phyloP scores from a whole-genome alignment of 208 protist species.

The Acanthamoeba castellanii region DNA sequence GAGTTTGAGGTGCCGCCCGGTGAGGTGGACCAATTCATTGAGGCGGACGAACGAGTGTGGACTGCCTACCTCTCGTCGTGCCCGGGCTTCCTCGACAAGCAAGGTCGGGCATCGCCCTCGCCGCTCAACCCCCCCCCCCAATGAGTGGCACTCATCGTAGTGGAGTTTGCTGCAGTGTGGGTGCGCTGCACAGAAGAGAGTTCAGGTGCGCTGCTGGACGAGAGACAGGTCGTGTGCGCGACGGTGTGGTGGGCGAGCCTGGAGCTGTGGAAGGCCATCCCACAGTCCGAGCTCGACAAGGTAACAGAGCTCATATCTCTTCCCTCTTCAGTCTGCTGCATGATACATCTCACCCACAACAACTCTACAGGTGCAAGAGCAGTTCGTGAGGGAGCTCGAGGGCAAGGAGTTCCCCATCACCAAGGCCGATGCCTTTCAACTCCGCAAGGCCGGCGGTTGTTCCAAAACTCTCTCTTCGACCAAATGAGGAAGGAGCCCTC shows the following conservation, averaged over 20 bases:
- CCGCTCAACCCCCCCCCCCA: neutral
- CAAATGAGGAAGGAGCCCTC: neutral
- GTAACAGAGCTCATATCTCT: neutral
- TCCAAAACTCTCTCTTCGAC: neutral
- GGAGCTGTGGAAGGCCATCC: slow-evolving; percentile 19
- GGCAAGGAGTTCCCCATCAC: slow-evolving; percentile 8
- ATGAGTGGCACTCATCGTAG: too few relatives aligned
- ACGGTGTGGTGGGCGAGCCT: slow-evolving; percentile 23
- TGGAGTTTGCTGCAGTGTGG: neutral
- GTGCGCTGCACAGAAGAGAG: neutral
- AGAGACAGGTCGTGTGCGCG: neutral
- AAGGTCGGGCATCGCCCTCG: neutral
- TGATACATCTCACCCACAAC: neutral
- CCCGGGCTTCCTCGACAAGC: slow-evolving; percentile 6
- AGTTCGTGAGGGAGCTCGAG: neutral
- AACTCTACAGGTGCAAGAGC: neutral
- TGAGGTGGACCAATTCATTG: slow-evolving; percentile 5
- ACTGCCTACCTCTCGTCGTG: neutral
- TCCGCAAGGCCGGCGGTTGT: neutral
- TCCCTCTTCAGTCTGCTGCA: too few relatives aligned
- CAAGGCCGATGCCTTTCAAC: neutral
- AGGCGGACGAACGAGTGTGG: neutral
- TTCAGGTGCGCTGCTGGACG: neutral
- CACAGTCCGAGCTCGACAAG: slow-evolving; percentile 19
- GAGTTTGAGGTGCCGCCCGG: neutral